phyloP scores from a whole-genome alignment of 2,329 filamentous ascomycete species.

The Apiospora malaysiana region DNA sequence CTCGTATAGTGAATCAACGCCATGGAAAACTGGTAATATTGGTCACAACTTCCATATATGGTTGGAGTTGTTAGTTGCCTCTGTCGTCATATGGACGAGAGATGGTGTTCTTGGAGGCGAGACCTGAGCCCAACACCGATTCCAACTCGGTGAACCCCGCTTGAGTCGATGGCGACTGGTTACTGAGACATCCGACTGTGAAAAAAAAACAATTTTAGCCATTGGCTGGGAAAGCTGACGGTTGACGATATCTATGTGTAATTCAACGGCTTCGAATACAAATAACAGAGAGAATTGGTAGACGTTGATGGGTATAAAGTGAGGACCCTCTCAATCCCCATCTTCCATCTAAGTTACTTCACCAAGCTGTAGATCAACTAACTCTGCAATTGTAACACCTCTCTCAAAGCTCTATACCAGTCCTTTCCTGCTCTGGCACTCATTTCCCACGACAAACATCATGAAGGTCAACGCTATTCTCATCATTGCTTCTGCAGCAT shows the following conservation, averaged over 20 bases:
- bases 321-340: neutral
- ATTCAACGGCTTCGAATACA: too few relatives aligned
- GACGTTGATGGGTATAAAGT: neutral
- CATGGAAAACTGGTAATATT: too few relatives aligned
- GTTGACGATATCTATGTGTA: neutral
- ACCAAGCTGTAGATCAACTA: neutral
- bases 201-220: neutral
- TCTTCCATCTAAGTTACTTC: neutral
- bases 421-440: neutral
- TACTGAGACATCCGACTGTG: neutral
- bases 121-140: neutral
- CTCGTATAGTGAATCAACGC: neutral
- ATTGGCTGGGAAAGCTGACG: neutral
- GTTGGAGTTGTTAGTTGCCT: neutral
- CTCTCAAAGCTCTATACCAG: neutral
- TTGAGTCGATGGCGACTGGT: neutral
- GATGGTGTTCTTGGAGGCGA: neutral
- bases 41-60: neutral
- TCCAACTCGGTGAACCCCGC: neutral
- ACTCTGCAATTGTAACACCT: neutral
- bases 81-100: neutral
- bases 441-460: neutral
- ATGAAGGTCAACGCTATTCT: conserved; percentile 21
- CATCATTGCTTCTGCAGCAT: conserved; percentile 14
- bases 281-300: neutral